Evolutionary conservation across 352 stramenopile species (phyloP), one percentile per base, ranked within the genome.

Genomic region (Globisporangium spiculum): DNA sequence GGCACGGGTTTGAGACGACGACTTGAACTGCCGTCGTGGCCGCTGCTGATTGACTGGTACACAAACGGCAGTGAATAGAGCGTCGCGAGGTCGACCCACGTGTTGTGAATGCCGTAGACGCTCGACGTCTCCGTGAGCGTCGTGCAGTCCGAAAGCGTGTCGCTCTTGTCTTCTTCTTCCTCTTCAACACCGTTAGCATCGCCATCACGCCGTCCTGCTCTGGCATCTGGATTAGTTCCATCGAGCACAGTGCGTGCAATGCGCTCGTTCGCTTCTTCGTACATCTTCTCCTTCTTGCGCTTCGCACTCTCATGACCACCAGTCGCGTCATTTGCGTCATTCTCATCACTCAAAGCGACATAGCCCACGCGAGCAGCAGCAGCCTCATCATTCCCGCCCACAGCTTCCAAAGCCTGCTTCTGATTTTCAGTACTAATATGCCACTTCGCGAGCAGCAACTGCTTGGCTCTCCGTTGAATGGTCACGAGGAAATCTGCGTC

Each of bases 61-160:
- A 94, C 81, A 58, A 94, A 94, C 63, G 86, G 86, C 48, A 89
- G 74, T 38, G 86, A 80, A 52, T 92, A 90, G 14, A 94, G 77
- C 70, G 88, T 80, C 27, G 84, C 86, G 38, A 94, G 76, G 56
- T 94, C 86, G 48, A 94, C 79, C 80, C 86, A 90, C 60, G 86
- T 94, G 74, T 90, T 91, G 65, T 90, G 81, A 30, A 90, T 83
- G 30, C 84, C 81, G 60, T 89, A 90, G 56, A 92, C 84, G 53
- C 84, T 92, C 36, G 84, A 92, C 10, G 80, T 77, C 63, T 92
- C 84, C 9, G 82, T 92, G 64, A 75, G 70, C 22, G 82, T 89
- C 58, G 84, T 92, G 65, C 84, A 92, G 65, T 92, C 84, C 18
- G 84, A 92, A 26, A 92, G 66, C 41, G 84, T 92, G 68, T 92